Base-by-base conservation (phyloP, 352 stramenopile species). In the Globisporangium takayamanum region DNA sequence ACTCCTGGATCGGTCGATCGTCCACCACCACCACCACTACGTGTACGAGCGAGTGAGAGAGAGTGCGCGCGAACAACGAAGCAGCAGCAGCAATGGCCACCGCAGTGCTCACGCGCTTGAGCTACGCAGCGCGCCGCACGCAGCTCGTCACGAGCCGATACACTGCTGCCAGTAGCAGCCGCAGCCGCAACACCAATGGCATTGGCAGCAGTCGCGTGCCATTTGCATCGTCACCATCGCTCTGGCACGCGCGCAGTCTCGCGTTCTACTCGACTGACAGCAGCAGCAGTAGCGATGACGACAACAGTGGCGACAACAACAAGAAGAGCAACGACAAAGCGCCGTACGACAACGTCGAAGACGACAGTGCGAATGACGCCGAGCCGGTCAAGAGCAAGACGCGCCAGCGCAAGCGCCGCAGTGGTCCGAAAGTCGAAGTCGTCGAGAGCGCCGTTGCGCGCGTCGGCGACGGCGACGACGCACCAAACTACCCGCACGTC, bases 401-500 rank as follows among this genome's bases (percentile, higher is more conserved):
- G 22, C 46, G 20, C 5, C 33, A 39, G 46, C 53, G 33, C 54
- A 51, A 42, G 15, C 53, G 64, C 0, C 64, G 62, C 14, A 39
- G 10, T 39, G 47, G 58, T 6, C 49, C 60, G 18, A 68, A 69
- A 25, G 73, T 86, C 25, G 76, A 90, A 58, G 71, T 90, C 36
- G 69, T 90, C n/a, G 70, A 87, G 54, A 85, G 62, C 22, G 76
- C 77, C 15, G 64, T 90, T n/a, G 76, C 78, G 15, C 74, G 70
- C 0, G 66, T 90, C 2, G 70, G 78, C 22, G 80, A 90, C 47
- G 78, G 80, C n/a, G 80, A 90, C 51, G 73, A 87, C 16, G 69
- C 78, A 6, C 80, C 78, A 20, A 84, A 69, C 26, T 88, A 84
- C 58, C 80, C 82, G 15, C 80, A 92, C 51, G 82, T 94, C 52